phyloP scores from a whole-genome alignment of 164 flowering plant genomes.

The Nelumbo lutea region DNA sequence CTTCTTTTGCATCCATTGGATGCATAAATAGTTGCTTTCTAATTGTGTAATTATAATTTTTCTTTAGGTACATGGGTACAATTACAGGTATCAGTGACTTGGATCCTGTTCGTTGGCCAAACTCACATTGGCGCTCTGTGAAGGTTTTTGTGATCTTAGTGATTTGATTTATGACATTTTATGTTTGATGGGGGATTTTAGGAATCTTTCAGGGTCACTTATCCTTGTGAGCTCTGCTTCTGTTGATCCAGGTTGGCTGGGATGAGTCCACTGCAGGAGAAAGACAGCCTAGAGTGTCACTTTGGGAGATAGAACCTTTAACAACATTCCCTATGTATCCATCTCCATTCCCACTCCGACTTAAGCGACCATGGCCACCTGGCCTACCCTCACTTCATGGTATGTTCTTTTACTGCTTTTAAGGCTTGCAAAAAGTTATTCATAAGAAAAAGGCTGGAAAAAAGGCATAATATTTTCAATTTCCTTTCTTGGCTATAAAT shows the following conservation, averaged over 20 bases:
- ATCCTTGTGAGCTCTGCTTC: not conserved
- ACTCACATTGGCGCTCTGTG: slow-evolving; percentile 95
- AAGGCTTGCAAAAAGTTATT: not conserved
- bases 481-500: not conserved
- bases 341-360: slow-evolving; percentile 79
- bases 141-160: slow-evolving; percentile 41
- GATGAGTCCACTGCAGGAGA: slow-evolving; percentile 99
- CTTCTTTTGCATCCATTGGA: not conserved
- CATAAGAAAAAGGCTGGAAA: too few relatives aligned
- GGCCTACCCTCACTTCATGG: slow-evolving; percentile 78
- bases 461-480: not conserved
- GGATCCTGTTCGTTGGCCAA: slow-evolving; percentile 79
- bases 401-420: slow-evolving; percentile 16
- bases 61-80: slow-evolving; percentile 82
- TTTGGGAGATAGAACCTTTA: slow-evolving; percentile 97
- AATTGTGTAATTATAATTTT: slow-evolving; percentile 2
- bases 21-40: not conserved
- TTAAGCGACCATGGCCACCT: slow-evolving; percentile 94
- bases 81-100: slow-evolving; percentile 84
- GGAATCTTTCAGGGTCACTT: slow-evolving; percentile 4
- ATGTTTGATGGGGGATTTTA: too few relatives aligned
- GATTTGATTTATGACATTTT: not conserved
- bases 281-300: slow-evolving; percentile 93
- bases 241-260: slow-evolving; percentile 82
- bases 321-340: slow-evolving; percentile 98